These are phyloP conservation scores for Theileria equi DNA, from an alignment of 169 alveolate species.

Conservation along the genomic window DNA sequence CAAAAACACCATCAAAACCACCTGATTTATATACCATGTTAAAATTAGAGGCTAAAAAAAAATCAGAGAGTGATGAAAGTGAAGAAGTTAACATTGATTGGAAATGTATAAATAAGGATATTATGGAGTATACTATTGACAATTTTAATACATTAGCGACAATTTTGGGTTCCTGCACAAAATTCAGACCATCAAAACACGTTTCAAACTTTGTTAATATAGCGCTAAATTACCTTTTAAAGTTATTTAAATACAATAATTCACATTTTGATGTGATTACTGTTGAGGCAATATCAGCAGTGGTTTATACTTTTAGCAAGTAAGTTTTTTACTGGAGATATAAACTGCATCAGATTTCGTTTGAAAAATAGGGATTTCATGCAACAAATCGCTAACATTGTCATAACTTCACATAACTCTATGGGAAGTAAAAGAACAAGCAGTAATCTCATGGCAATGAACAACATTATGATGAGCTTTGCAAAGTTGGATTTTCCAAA, in stretches of 20 bases:
- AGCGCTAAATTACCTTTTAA: neutral
- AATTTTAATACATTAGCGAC: neutral
- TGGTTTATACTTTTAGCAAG: neutral
- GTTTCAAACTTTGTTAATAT: neutral
- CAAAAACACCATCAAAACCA: conserved; percentile 12
- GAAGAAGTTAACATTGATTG: conserved; percentile 6
- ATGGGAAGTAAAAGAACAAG: too few relatives aligned
- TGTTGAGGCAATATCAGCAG: conserved; percentile 10
- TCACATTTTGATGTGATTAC: neutral
- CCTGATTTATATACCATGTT: neutral
- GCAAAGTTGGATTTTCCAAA: conserved; percentile 12
- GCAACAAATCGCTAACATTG: too few relatives aligned
- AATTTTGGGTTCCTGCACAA: neutral
- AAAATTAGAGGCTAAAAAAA: conserved; percentile 4
- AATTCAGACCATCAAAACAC: neutral
- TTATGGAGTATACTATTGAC: neutral
- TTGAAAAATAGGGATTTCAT: too few relatives aligned
- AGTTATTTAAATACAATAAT: neutral
- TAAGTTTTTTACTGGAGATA: neutral
- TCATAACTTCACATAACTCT: too few relatives aligned
- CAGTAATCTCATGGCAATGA: neutral
- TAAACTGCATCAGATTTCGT: neutral
- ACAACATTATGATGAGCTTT: conserved; percentile 10
- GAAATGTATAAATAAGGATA: neutral
- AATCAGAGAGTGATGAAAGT: neutral